Evolutionary conservation across 768 basidiomycete genomes (phyloP), one percentile per base, ranked within the genome.

Genomic region (Coprinellus aureogranulatus): DNA sequence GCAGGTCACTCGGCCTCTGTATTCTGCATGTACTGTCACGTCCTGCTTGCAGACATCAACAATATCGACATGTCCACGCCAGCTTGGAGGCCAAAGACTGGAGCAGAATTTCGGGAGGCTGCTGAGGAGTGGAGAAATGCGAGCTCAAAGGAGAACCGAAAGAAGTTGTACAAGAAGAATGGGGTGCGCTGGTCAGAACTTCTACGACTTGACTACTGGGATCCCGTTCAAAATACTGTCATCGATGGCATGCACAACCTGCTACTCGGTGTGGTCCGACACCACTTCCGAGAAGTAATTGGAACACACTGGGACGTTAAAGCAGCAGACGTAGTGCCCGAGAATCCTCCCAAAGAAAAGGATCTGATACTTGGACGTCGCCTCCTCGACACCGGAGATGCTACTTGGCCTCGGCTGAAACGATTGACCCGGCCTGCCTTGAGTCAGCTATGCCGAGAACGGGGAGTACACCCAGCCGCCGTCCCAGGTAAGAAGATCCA

Each of bases 51-150:
- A 9, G 54, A 46, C 9, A 53, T 59, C 41, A 51, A 59, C 25
- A 55, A 54, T 28, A 28, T 54, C 27, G 58, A 59, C 31, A 16
- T n/a, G n/a, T 22, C 45, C n/a, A 26, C 25, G n/a, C 20, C 8
- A 72, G 72, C 55, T 71, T 66, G 66, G 67, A 56, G 30, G 53
- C 50, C 23, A 12, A 12, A 34, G 10, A 53, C 52, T 25, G 22
- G 28, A n/a, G 25, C 23, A 20, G 44, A 46, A 9, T 46, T 44
- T 31, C 3, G 54, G 25, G 14, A 11, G 18, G 41, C 54, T 10
- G 54, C 54, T 14, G 2, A 10, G n/a, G 54, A 34, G 14, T 55
- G 44, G 12, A 16, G 18, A 23, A 42, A 63, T 18, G 60, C 59
- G 18, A 12, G 28, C 23, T 54, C 46, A 16, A 42, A 48, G 30